phyloP scores from a whole-genome alignment of 2,329 filamentous ascomycete species.

The Calonectria pseudoreteaudii region DNA sequence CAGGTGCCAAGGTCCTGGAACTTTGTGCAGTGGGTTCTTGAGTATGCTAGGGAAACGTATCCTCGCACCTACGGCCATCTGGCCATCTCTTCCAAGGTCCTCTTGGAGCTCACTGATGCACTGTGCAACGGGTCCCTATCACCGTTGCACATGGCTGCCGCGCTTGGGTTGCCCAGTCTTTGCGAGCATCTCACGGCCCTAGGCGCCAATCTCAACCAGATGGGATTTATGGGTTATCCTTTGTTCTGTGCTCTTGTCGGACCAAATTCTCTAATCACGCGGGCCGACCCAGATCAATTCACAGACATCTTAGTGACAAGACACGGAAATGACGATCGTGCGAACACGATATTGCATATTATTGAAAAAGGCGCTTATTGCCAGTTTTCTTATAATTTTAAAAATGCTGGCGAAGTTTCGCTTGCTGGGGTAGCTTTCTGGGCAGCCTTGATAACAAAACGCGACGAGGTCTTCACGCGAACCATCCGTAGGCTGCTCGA shows the following conservation, averaged over 20 bases:
- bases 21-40: conserved; percentile 52
- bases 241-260: conserved; percentile 51
- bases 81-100: conserved; percentile 35
- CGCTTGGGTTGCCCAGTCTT: conserved; percentile 46
- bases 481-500: conserved; percentile 29
- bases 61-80: conserved; percentile 39
- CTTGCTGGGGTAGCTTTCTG: conserved; percentile 43
- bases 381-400: conserved; percentile 30
- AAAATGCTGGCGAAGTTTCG: conserved; percentile 32
- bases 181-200: conserved; percentile 41
- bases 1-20: conserved; percentile 38
- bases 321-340: conserved; percentile 26
- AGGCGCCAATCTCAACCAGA: conserved; percentile 35
- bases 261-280: conserved; percentile 37
- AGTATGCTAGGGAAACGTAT: conserved; percentile 47
- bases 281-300: conserved; percentile 38
- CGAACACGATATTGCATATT: conserved; percentile 37
- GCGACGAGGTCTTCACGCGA: conserved; percentile 40
- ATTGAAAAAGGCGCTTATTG: conserved; percentile 37
- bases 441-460: conserved; percentile 35
- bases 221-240: conserved; percentile 45
- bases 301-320: conserved; percentile 26
- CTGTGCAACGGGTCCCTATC: conserved; percentile 44
- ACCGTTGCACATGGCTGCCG: conserved; percentile 50
- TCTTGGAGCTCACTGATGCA: conserved; percentile 46